These are phyloP conservation scores for Asterophora parasitica DNA, from an alignment of 768 basidiomycete species.

Conservation along the genomic window DNA sequence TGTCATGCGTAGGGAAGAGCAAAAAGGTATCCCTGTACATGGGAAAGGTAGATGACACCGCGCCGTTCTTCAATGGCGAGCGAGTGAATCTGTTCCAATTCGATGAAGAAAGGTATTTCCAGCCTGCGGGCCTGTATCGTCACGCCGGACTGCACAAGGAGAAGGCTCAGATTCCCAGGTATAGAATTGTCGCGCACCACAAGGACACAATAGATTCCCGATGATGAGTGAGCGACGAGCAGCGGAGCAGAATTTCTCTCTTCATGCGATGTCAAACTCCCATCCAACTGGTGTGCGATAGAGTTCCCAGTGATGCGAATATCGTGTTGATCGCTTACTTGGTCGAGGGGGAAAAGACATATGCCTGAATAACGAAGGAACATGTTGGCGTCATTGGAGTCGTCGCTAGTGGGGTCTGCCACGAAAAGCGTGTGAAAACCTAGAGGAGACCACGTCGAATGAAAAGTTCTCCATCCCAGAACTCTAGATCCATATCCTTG, in stretches of 20 bases:
- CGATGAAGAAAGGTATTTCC: conserved; percentile 8
- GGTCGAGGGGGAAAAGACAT: too few species aligned
- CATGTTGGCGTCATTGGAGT: too few species aligned
- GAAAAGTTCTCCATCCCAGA: not conserved
- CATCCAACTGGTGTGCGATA: too few species aligned
- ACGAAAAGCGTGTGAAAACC: not conserved
- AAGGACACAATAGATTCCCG: conserved; percentile 5
- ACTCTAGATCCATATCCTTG: not conserved
- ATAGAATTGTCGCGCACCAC: not conserved
- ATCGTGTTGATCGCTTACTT: too few species aligned
- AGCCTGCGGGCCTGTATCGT: conserved; percentile 1
- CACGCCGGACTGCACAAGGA: not conserved
- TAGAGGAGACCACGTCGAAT: not conserved
- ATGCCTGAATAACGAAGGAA: too few species aligned
- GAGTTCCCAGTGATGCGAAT: too few species aligned
- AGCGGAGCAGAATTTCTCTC: too few species aligned
- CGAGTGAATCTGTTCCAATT: conserved; percentile 4
- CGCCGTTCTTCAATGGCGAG: conserved; percentile 12
- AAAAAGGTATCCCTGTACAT: conserved; percentile 9
- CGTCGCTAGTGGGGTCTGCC: not conserved
- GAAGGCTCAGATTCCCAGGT: not conserved
- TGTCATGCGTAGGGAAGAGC: conserved; percentile 14
- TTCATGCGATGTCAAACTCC: too few species aligned
- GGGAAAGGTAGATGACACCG: conserved; percentile 14
- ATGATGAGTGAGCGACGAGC: not conserved